Percentiles rank a stretch among this genome's conserved stretches.
Conservation (phyloP, 352 stramenopile genomes). For the Phytophthora macrochlamydospora region DNA sequence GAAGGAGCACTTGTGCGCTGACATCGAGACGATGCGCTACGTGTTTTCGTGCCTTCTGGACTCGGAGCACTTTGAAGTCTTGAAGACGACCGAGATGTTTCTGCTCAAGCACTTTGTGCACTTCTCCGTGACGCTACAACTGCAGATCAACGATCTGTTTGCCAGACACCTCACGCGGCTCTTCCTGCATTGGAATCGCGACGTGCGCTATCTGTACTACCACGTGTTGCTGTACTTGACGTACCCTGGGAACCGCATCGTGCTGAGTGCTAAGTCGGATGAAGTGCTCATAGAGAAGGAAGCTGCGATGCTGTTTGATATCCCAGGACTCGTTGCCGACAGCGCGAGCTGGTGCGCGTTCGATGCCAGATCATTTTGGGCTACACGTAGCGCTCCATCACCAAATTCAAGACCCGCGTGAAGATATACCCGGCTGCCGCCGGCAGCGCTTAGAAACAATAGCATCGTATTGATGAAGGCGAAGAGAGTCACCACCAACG, state of each 20-base stretch:
- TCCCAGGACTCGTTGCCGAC: constrained; percentile 57
- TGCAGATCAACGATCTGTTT: constrained; percentile 54
- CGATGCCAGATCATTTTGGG: constrained; percentile 65
- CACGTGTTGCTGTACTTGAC: constrained; percentile 83
- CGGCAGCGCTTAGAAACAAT: too few species aligned
- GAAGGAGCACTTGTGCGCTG: constrained; percentile 23
- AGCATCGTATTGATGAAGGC: too few species aligned
- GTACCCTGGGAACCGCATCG: constrained; percentile 76
- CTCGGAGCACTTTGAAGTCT: constrained; percentile 77
- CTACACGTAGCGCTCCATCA: constrained; percentile 61
- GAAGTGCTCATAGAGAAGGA: constrained; percentile 70
- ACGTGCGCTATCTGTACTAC: constrained; percentile 87
- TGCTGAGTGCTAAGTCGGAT: constrained; percentile 75
- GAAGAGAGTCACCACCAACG: too few species aligned
- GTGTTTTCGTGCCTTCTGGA: constrained; percentile 67
- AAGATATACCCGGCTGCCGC: constrained; percentile 43
- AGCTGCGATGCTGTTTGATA: constrained; percentile 68
- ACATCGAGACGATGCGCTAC: constrained; percentile 45
- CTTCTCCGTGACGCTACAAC: constrained; percentile 63
- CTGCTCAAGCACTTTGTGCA: constrained; percentile 63
- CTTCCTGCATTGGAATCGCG: constrained; percentile 85
- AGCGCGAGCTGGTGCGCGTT: constrained; percentile 63
- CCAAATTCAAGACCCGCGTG: constrained; percentile 70
- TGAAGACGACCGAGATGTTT: constrained; percentile 72
- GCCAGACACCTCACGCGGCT: constrained; percentile 58